Conservation (phyloP, 2,329 filamentous ascomycete species). For the Sporothrix curviconia region DNA sequence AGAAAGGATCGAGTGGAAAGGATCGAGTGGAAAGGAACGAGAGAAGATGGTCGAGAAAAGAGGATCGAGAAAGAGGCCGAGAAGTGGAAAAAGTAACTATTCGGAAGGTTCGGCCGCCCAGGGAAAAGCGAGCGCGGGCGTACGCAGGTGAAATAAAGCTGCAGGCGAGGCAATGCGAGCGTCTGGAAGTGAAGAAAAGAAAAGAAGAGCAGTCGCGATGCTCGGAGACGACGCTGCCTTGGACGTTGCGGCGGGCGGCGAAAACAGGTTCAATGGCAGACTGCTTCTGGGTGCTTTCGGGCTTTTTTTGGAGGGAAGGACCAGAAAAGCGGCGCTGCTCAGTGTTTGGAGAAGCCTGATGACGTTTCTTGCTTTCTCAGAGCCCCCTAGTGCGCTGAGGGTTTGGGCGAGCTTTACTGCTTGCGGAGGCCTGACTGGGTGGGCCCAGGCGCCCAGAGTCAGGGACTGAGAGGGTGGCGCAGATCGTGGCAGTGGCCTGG, state of each 20-base stretch:
- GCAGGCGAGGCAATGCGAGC: background rate
- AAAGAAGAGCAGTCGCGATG: background rate
- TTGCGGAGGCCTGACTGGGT: background rate
- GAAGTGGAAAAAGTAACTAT: background rate
- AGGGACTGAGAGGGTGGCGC: conserved; percentile 6
- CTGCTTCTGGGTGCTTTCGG: background rate
- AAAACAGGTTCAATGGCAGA: conserved; percentile 2
- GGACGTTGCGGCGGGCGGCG: background rate
- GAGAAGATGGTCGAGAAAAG: background rate
- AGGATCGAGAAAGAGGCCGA: background rate
- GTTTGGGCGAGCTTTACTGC: background rate
- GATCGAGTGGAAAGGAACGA: conserved; percentile 11
- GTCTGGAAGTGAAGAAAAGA: background rate
- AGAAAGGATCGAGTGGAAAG: no score
- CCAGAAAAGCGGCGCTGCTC: background rate
- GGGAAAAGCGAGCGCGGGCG: background rate
- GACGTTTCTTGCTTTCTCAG: conserved; percentile 11
- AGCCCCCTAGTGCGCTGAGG: background rate
- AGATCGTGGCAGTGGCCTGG: conserved; percentile 14
- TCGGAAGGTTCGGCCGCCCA: conserved; percentile 5
- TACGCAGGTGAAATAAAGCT: background rate
- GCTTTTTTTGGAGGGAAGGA: background rate
- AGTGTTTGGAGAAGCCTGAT: background rate
- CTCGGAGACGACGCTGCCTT: background rate
- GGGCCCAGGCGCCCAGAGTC: background rate